Percentiles rank a stretch among this genome's conserved stretches.
Conservation (phyloP, 2,329 filamentous ascomycete genomes). For the Fusarium duplospermum region DNA sequence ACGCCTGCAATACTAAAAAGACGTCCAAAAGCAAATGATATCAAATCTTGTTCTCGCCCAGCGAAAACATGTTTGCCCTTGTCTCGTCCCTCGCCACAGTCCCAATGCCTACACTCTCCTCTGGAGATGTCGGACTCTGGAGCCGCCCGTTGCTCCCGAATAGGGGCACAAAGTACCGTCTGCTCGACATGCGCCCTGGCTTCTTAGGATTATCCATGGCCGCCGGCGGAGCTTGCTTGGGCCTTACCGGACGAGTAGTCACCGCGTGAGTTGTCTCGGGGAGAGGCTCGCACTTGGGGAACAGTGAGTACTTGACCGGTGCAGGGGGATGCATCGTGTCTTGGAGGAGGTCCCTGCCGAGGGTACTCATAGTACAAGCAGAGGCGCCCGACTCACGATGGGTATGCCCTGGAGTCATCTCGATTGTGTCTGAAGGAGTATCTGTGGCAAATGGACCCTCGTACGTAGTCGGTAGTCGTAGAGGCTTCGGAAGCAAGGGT, state of each 20-base stretch:
- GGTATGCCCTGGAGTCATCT: not conserved
- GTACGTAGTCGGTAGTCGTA: not conserved
- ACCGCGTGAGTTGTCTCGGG: not conserved
- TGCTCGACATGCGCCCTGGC: constrained; percentile 6
- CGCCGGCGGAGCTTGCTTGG: not conserved
- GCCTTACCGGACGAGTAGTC: not conserved
- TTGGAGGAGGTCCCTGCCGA: constrained; percentile 32
- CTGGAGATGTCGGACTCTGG: constrained; percentile 26
- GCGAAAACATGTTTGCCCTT: constrained; percentile 20
- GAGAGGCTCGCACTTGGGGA: not conserved
- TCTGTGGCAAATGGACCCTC: not conserved
- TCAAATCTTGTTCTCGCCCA: constrained; percentile 37
- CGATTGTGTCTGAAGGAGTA: not conserved
- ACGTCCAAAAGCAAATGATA: not conserved
- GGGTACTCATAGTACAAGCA: constrained; percentile 38
- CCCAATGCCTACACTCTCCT: not conserved
- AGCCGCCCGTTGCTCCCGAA: constrained; percentile 28
- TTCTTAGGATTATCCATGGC: not conserved
- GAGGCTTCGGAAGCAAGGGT: not conserved
- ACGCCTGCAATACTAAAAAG: not conserved
- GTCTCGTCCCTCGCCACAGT: constrained; percentile 24
- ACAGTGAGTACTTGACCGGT: constrained; percentile 11
- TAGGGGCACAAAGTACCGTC: constrained; percentile 36
- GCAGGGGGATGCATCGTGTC: constrained; percentile 36
- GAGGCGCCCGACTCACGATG: constrained; percentile 6